These are phyloP conservation scores for Rhizoclosmatium globosum DNA, from an alignment of 192 early-diverging fungal species.

Conservation along the genomic window DNA sequence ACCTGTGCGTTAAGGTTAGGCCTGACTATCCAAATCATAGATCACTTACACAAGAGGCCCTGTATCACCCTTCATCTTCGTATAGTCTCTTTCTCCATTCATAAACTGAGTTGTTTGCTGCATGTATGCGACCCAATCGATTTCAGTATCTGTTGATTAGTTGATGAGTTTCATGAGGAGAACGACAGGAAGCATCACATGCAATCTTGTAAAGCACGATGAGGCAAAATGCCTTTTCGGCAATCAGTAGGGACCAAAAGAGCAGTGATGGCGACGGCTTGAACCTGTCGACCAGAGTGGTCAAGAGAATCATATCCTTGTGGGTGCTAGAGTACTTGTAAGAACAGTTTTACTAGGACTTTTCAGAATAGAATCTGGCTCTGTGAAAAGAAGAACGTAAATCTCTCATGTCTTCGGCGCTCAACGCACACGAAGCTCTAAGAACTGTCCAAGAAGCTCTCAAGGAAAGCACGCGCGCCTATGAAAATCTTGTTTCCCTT, in stretches of 20 bases:
- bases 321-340: too few species aligned
- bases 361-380: too few species aligned
- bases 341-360: too few species aligned
- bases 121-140: slow-evolving; percentile 98
- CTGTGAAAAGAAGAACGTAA: too few species aligned
- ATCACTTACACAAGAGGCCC: slow-evolving; percentile 85
- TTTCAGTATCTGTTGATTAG: slow-evolving; percentile 81
- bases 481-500: too few species aligned
- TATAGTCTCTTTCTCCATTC: slow-evolving; percentile 85
- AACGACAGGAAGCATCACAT: background rate
- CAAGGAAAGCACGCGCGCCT: too few species aligned
- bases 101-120: slow-evolving; percentile 85
- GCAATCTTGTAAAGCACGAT: slow-evolving; percentile 1
- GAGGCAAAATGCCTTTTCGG: slow-evolving; percentile 24
- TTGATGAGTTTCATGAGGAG: background rate
- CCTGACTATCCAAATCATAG: slow-evolving; percentile 22
- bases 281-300: too few species aligned
- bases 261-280: background rate
- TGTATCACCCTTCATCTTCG: slow-evolving; percentile 82
- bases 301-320: too few species aligned
- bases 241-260: slow-evolving; percentile 13
- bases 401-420: too few species aligned
- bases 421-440: too few species aligned
- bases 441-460: too few species aligned
- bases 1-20: slow-evolving; percentile 54